These are phyloP conservation scores for Medicago lupulina DNA, from an alignment of 306 rosid species.

Conservation along the genomic window DNA sequence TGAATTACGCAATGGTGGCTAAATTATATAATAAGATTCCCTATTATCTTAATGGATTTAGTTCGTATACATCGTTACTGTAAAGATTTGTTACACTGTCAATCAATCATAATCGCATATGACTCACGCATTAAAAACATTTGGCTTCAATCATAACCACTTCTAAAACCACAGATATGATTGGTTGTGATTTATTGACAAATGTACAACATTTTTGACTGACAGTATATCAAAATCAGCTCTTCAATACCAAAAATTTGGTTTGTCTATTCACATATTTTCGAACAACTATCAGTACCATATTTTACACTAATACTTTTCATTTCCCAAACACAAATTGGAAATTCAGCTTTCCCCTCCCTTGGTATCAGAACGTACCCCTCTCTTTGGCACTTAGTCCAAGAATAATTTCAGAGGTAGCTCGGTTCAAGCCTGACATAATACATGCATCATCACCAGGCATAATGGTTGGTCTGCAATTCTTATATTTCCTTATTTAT, in stretches of 20 bases:
- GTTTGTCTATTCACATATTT: not conserved
- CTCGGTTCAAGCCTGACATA: conserved; percentile 95
- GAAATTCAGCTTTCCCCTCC: conserved; percentile 84
- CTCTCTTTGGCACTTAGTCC: conserved; percentile 99
- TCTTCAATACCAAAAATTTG: conserved; percentile 12
- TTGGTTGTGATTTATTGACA: not conserved
- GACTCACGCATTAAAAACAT: not conserved
- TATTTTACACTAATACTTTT: conserved; percentile 31
- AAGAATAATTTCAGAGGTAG: conserved; percentile 95
- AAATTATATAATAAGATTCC: not conserved
- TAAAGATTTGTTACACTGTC: not conserved
- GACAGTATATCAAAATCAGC: not conserved
- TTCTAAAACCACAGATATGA: not conserved
- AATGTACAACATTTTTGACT: not conserved
- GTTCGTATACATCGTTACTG: not conserved
- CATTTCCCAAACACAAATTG: conserved; percentile 21
- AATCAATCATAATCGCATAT: not conserved
- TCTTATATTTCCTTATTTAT: conserved; percentile 13
- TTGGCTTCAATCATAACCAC: too few relatives aligned
- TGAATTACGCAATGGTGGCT: not conserved
- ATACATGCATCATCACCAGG: conserved; percentile 99
- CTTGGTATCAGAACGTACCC: conserved; percentile 95
- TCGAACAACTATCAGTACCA: not conserved
- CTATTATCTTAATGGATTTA: not conserved
- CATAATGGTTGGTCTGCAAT: conserved; percentile 73